Percentiles rank a stretch among this genome's conserved stretches.
Conservation (phyloP, 1,284 basidiomycete species). For the Ceratobasidium sp. region DNA sequence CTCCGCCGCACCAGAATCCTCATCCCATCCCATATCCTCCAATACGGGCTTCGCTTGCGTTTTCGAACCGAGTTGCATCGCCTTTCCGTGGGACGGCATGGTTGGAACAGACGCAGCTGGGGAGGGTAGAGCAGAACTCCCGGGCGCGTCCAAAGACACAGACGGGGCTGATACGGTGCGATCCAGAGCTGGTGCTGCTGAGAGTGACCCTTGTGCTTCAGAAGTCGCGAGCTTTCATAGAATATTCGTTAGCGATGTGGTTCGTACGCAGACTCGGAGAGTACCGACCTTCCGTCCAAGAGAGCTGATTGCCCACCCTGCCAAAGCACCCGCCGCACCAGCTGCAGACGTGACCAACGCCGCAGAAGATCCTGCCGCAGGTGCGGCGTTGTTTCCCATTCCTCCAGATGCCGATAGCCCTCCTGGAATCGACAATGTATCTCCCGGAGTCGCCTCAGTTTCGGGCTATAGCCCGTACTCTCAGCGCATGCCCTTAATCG, state of each 20-base stretch:
- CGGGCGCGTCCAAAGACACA: slow-evolving; percentile 34
- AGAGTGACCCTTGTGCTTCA: slow-evolving; percentile 68
- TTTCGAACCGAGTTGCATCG: slow-evolving; percentile 77
- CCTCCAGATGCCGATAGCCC: slow-evolving; percentile 43
- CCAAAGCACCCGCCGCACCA: slow-evolving; percentile 89
- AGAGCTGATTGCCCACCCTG: slow-evolving; percentile 94
- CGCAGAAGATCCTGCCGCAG: slow-evolving; percentile 60
- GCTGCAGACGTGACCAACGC: slow-evolving; percentile 86
- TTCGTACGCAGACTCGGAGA: slow-evolving; percentile 6
- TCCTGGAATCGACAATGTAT: slow-evolving; percentile 16
- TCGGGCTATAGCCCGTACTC: slow-evolving; percentile 71
- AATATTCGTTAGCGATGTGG: slow-evolving; percentile 21
- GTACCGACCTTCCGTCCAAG: slow-evolving; percentile 77
- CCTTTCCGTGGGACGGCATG: slow-evolving; percentile 60
- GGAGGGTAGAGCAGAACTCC: slow-evolving; percentile 40
- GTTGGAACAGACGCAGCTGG: slow-evolving; percentile 50
- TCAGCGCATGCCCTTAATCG: not conserved
- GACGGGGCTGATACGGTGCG: slow-evolving; percentile 50
- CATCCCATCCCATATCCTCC: slow-evolving; percentile 67
- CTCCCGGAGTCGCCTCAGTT: slow-evolving; percentile 64
- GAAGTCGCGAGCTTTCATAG: slow-evolving; percentile 70
- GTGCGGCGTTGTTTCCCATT: slow-evolving; percentile 56
- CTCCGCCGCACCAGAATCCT: slow-evolving; percentile 59
- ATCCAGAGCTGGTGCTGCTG: slow-evolving; percentile 41
- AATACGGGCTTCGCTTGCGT: slow-evolving; percentile 68